phyloP scores from a whole-genome alignment of 495 filamentous ascomycete genomes.

The Neurospora sp. region DNA sequence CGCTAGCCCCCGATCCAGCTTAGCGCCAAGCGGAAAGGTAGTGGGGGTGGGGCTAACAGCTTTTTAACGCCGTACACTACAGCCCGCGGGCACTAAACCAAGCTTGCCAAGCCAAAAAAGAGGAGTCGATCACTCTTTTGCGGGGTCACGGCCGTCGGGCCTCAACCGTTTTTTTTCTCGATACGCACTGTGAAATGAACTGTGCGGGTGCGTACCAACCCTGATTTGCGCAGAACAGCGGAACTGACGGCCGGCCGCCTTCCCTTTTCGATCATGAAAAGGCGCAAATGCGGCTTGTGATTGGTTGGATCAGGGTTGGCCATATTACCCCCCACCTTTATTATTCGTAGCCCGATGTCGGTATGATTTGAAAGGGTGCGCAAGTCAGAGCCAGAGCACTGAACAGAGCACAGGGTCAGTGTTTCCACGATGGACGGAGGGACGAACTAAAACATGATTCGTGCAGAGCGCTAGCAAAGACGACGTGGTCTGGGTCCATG shows the following conservation, averaged over 20 bases:
- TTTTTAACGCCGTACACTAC: not conserved
- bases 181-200: not conserved
- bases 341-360: not conserved
- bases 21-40: not conserved
- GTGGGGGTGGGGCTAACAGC: not conserved
- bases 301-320: not conserved
- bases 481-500: not conserved
- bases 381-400: not conserved
- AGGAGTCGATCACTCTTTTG: not conserved
- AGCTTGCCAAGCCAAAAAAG: not conserved
- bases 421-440: not conserved
- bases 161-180: not conserved
- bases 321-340: not conserved
- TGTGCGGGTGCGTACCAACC: not conserved
- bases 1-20: slow-evolving; percentile 3
- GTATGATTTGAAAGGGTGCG: not conserved
- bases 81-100: not conserved
- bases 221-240: not conserved
- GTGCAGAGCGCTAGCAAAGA: not conserved
- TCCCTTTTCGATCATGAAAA: slow-evolving; percentile 1
- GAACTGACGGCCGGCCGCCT: not conserved
- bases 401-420: not conserved
- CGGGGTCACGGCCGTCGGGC: not conserved
- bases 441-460: not conserved
- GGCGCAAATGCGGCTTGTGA: not conserved